phyloP scores from a whole-genome alignment of 257 asterid species.

The Lantana camara region DNA sequence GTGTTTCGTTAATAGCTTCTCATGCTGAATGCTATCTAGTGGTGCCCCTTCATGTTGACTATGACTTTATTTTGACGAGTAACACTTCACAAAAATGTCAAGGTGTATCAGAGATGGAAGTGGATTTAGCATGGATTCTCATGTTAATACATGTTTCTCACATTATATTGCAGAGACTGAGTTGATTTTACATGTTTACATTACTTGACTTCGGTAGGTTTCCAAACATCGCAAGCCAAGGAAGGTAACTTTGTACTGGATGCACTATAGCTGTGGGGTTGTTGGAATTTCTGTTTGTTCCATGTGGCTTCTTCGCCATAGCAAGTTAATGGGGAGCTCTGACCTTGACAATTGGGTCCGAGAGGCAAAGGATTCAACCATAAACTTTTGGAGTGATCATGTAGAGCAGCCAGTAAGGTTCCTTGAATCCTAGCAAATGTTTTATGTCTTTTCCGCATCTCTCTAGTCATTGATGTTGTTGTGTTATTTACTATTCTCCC shows the following conservation, averaged over 20 bases:
- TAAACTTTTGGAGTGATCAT: conserved; percentile 90
- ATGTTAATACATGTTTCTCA: conserved; percentile 5
- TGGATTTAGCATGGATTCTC: conserved; percentile 21
- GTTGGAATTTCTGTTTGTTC: conserved; percentile 80
- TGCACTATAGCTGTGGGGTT: conserved; percentile 79
- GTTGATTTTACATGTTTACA: conserved; percentile 17
- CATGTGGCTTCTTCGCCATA: conserved; percentile 96
- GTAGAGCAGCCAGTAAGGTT: conserved; percentile 96
- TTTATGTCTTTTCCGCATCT: conserved; percentile 21
- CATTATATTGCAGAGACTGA: conserved; percentile 5
- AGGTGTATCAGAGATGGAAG: not conserved
- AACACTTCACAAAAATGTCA: not conserved
- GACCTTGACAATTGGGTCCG: conserved; percentile 93
- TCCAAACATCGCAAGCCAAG: conserved; percentile 79
- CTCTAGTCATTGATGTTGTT: not conserved
- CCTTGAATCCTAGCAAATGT: conserved; percentile 9
- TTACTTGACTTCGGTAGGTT: conserved; percentile 58
- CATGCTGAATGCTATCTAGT: not conserved
- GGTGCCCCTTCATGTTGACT: not conserved
- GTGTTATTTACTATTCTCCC: conserved; percentile 18
- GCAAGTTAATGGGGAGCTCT: conserved; percentile 93
- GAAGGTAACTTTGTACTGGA: conserved; percentile 78
- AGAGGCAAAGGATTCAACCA: conserved; percentile 84
- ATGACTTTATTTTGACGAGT: not conserved
- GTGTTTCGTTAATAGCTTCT: not conserved